Evolutionary conservation across 2,329 filamentous ascomycete genomes (phyloP), one percentile per base, ranked within the genome.

Genomic region (Neofusicoccum kwambonambiense): DNA sequence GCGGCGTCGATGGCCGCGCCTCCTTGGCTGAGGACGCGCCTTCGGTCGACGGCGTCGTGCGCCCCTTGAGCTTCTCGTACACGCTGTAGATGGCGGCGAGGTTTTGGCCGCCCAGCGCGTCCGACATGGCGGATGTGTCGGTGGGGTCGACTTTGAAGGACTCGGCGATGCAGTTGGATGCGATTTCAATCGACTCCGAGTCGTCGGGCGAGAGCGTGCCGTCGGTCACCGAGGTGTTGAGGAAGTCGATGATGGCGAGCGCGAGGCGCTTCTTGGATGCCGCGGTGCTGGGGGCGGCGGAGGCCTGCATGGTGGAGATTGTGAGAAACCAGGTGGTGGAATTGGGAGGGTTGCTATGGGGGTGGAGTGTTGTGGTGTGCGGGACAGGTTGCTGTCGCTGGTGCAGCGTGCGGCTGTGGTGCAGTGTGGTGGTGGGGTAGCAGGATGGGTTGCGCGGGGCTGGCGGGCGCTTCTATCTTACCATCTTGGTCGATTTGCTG

Each of bases 221-320:
- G 77, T 99, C 95, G 68, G 88, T 90, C 71, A 92, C 83, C 51
- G 93, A 96, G 66, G 87, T 89, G 72, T 86, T 86, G 67, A 99
- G 90, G 83, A 97, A 99, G 82, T 98, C 92, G 83, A 96, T 92
- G 79, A 99, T 94, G 72, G 95, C 92, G 77, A 99, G 91, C 78
- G 95, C 95, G 69, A 99, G 90, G 81, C 93, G 92, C 87, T 99
- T 89, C 77, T 87, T 87, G 63, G 87, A 87, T 56, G 75, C 73
- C 65, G 54, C 41, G 19, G 35, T 42, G 75, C 72, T 67, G 73
- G 72, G 69, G 27, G 56, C 41, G 56, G 41, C 37, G 52, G 70
- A 66, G 70, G 80, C 77, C 77, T 80, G 65, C 58, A 51, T 60
- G 12, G 52, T 58, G 39, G 35, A 11, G 31, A 17, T 27, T 31